A percentile compares a stretch with the other conserved stretches of the same genome.
Conservation (phyloP, 2,329 filamentous ascomycete genomes). For the Epichloe brachyelytri region DNA sequence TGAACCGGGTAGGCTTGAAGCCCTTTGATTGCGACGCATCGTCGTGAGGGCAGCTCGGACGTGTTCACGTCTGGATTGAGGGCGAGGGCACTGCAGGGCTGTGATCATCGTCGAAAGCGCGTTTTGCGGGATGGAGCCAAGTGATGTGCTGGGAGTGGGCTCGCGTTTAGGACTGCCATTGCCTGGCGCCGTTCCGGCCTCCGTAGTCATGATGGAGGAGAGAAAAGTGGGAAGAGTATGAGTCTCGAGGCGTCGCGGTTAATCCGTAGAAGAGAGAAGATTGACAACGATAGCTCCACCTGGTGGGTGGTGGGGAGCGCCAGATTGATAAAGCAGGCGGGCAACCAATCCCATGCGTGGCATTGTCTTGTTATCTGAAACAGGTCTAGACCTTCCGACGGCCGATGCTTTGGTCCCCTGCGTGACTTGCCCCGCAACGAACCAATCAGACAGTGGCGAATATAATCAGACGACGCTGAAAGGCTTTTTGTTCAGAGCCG, state of each 20-base stretch:
- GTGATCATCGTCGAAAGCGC: conserved; percentile 55
- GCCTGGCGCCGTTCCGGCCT: conserved; percentile 22
- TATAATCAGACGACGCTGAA: conserved; percentile 7
- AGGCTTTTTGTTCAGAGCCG: not conserved
- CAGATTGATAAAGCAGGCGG: conserved; percentile 3
- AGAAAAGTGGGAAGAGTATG: not conserved
- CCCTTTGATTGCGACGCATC: conserved; percentile 28
- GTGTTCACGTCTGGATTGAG: conserved; percentile 52
- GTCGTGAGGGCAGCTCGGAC: conserved; percentile 27
- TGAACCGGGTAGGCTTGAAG: conserved; percentile 33
- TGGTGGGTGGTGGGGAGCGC: not conserved
- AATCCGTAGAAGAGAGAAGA: not conserved
- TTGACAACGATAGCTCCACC: not conserved
- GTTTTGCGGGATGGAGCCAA: conserved; percentile 46
- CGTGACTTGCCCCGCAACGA: not conserved
- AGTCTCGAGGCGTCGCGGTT: not conserved
- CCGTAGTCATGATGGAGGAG: not conserved
- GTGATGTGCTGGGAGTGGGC: conserved; percentile 24
- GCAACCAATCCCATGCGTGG: not conserved
- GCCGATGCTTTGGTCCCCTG: conserved; percentile 10
- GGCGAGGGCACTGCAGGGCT: conserved; percentile 60
- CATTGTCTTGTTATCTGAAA: not conserved
- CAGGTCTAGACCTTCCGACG: conserved; percentile 11
- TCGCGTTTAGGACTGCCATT: conserved; percentile 27
- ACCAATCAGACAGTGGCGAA: conserved; percentile 9